Conservation (phyloP, 805 yeast genomes). For the Metschnikowia vanudenii region DNA sequence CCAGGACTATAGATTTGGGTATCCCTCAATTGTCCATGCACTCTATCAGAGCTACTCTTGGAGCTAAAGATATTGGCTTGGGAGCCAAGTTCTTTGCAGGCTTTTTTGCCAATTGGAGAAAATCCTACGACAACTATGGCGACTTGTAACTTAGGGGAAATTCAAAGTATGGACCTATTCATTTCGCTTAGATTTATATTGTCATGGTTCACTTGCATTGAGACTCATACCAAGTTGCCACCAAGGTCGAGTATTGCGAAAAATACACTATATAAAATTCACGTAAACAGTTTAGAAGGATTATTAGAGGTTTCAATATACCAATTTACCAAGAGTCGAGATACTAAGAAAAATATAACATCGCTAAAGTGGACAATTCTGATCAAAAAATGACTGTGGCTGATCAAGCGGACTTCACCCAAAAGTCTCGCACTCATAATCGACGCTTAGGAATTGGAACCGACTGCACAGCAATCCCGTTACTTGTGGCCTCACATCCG, state of each 20-base stretch:
- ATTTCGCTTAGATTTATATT: too few species aligned
- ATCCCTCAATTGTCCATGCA: conserved; percentile 86
- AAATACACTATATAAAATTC: too few species aligned
- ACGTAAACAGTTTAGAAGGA: too few species aligned
- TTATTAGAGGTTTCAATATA: too few species aligned
- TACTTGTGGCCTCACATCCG: conserved; percentile 1
- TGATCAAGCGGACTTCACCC: neutral
- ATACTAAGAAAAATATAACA: too few species aligned
- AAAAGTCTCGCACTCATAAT: neutral
- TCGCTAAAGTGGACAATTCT: too few species aligned
- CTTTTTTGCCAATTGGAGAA: conserved; percentile 67
- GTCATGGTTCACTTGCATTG: too few species aligned
- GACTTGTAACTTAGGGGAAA: conserved; percentile 34
- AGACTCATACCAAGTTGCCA: neutral
- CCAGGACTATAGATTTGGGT: conserved; percentile 77
- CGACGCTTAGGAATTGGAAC: neutral
- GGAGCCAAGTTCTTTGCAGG: conserved; percentile 71
- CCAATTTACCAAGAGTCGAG: too few species aligned
- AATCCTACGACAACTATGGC: conserved; percentile 50
- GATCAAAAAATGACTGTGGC: neutral
- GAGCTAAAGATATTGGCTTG: conserved; percentile 72
- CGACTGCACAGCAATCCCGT: conserved; percentile 4
- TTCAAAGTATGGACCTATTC: too few species aligned
- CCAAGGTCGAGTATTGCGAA: too few species aligned
- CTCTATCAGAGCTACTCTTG: conserved; percentile 77